phyloP scores from a whole-genome alignment of 768 basidiomycete species.

The Phanerochaete carnosa region DNA sequence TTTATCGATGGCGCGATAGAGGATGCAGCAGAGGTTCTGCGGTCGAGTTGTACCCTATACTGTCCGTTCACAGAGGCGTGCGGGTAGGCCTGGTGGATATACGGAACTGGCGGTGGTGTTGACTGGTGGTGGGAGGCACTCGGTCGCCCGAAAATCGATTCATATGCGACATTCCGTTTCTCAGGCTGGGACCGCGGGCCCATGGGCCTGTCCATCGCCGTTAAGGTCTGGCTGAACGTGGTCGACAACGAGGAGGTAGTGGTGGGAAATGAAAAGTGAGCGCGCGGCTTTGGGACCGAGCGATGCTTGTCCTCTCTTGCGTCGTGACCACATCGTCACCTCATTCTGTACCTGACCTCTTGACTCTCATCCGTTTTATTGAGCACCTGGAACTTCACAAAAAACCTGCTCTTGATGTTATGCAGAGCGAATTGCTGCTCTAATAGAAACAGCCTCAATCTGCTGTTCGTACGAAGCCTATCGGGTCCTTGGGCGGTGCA shows the following conservation, averaged over 20 bases:
- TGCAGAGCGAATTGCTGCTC: background rate
- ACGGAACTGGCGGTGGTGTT: constrained; percentile 28
- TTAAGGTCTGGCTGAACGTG: background rate
- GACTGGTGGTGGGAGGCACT: constrained; percentile 50
- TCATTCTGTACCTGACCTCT: background rate
- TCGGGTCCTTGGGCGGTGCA: background rate
- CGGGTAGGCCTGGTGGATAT: constrained; percentile 30
- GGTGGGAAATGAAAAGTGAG: constrained; percentile 11
- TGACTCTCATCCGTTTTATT: background rate
- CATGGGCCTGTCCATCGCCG: constrained; percentile 48
- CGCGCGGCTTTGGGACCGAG: constrained; percentile 1
- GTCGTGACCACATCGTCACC: constrained; percentile 10
- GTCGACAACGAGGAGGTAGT: constrained; percentile 7
- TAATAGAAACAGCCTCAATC: background rate
- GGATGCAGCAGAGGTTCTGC: constrained; percentile 44
- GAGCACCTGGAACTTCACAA: no score
- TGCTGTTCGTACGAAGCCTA: background rate
- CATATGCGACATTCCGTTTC: constrained; percentile 55
- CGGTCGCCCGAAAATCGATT: constrained; percentile 84
- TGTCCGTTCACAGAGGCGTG: constrained; percentile 31
- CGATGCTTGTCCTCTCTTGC: background rate
- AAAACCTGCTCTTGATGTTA: background rate
- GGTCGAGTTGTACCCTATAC: constrained; percentile 35
- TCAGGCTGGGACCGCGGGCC: constrained; percentile 50
- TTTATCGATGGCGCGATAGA: constrained; percentile 31